Percentiles rank a stretch among this genome's conserved stretches.
Conservation (phyloP, 257 asterid species). For the Asclepias syriaca region DNA sequence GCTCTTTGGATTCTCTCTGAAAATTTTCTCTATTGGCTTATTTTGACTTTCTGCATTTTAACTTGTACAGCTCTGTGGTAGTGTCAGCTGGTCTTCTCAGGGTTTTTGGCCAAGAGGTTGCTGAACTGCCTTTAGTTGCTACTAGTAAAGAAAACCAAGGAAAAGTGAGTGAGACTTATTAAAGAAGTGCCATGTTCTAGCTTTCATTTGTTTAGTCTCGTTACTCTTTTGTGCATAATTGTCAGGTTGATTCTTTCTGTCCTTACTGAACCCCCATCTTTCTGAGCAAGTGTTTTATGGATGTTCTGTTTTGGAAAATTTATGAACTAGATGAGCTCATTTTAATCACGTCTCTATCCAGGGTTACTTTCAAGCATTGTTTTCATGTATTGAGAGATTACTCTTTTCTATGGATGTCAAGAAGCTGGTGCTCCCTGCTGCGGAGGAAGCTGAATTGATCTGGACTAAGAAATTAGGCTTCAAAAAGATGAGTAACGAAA, state of each 20-base stretch:
- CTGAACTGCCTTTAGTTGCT: constrained; percentile 97
- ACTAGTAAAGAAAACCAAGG: constrained; percentile 84
- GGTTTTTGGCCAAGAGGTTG: constrained; percentile 83
- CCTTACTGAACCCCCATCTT: not conserved
- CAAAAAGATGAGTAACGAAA: constrained; percentile 66
- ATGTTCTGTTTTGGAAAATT: not conserved
- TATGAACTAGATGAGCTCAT: not conserved
- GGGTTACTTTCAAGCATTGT: constrained; percentile 92
- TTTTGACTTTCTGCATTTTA: not conserved
- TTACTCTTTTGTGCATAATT: not conserved
- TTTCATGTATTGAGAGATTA: constrained; percentile 74
- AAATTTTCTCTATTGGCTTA: not conserved
- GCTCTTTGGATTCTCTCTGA: constrained; percentile 1
- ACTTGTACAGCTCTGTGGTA: constrained; percentile 64
- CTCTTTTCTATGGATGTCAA: constrained; percentile 72
- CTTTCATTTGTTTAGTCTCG: not conserved
- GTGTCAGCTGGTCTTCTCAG: constrained; percentile 97
- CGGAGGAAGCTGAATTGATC: constrained; percentile 95
- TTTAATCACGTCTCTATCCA: constrained; percentile 18
- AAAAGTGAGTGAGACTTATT: constrained; percentile 47
- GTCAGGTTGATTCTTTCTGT: not conserved
- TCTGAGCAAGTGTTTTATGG: not conserved
- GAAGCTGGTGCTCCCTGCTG: constrained; percentile 89
- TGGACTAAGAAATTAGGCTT: constrained; percentile 94
- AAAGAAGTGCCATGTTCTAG: not conserved